Base-by-base conservation (phyloP, 768 basidiomycete genomes). In the Austroboletus eburneus region DNA sequence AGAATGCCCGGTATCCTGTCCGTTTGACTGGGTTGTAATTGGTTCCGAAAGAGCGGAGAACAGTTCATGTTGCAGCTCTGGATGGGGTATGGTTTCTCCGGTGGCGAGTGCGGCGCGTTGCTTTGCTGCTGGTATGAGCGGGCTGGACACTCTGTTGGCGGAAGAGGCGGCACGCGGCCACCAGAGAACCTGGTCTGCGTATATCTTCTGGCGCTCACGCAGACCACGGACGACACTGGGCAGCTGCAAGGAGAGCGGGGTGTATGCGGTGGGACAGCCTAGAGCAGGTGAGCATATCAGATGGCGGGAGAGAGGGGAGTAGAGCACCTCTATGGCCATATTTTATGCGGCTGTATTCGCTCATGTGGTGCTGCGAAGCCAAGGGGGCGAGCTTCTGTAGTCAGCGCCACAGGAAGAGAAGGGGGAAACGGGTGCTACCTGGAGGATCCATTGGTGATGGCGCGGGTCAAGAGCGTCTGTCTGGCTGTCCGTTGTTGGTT, bases 311-410 rank as follows among this genome's bases (percentile, higher is more conserved):
- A n/a, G 33, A 18, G 23, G 25, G 32, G 7, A 39, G 9, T 29
- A 17, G 21, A 7, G 13, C n/a, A 65, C 68, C 71, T 47, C 56
- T 41, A n/a, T 64, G 63, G 5, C 87, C 88, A 48, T 79, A 82
- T 63, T 88, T 87, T 21, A 80, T 63, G 44, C 77, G 74, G 56
- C 77, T 85, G 62, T 90, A 88, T 37, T 83, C 79, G 67, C 82
- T 85, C 46, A 58, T 43, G 54, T 89, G 87, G 65, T 88, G 83
- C 55, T 89, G 86, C 6, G 85, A 87, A 3, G 85, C 85, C 16
- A 90, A 68, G 3, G 59, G 65, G 2, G 74, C 71, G 39, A 85
- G 75, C 73, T 81, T 46, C 13, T 39, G 27, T n/a, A 7, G 39
- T 49, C 29, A 50, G 50, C 32, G 30, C 29, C 6, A 25, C 13